A percentile compares a stretch with the other conserved stretches of the same genome.
phyloP scores from a whole-genome alignment of 225 moss, liverwort and hornwort genomes.

The Lunularia cruciata region DNA sequence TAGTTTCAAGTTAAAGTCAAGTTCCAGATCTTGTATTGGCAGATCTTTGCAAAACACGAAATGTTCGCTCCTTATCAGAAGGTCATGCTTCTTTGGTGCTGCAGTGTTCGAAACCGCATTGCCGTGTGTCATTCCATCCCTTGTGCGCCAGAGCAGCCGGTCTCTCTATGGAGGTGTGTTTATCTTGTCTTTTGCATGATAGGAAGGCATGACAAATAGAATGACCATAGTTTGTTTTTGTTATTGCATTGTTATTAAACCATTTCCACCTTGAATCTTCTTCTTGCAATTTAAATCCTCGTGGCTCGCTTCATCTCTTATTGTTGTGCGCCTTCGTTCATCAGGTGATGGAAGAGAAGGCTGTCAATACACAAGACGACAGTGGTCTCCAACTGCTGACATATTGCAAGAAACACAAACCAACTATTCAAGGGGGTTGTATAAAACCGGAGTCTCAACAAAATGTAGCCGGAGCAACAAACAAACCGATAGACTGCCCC shows the following conservation, averaged over 20 bases:
- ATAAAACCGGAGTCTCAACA: constrained; percentile 47
- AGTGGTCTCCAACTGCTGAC: constrained; percentile 75
- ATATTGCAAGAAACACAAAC: constrained; percentile 84
- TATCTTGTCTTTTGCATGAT: background rate
- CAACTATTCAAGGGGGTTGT: constrained; percentile 36
- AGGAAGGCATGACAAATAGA: too few relatives aligned
- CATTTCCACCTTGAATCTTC: too few relatives aligned
- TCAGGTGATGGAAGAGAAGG: constrained; percentile 47
- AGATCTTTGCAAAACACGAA: too few relatives aligned
- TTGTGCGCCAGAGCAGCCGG: constrained; percentile 89
- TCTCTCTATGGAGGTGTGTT: constrained; percentile 70
- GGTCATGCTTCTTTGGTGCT: background rate
- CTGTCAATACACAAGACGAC: constrained; percentile 43
- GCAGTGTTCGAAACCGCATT: constrained; percentile 56
- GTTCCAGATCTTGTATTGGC: too few relatives aligned
- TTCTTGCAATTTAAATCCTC: too few relatives aligned
- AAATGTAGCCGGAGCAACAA: constrained; percentile 36
- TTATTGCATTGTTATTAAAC: too few relatives aligned
- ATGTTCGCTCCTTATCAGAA: background rate
- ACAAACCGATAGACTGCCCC: constrained; percentile 56
- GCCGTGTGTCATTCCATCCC: constrained; percentile 86
- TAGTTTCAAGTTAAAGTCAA: background rate
- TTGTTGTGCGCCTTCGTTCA: background rate
- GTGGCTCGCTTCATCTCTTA: too few relatives aligned
- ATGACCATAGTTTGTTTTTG: too few relatives aligned